phyloP scores from a whole-genome alignment of 2,329 filamentous ascomycete genomes.

The Neophaeococcomyces mojaviensis region DNA sequence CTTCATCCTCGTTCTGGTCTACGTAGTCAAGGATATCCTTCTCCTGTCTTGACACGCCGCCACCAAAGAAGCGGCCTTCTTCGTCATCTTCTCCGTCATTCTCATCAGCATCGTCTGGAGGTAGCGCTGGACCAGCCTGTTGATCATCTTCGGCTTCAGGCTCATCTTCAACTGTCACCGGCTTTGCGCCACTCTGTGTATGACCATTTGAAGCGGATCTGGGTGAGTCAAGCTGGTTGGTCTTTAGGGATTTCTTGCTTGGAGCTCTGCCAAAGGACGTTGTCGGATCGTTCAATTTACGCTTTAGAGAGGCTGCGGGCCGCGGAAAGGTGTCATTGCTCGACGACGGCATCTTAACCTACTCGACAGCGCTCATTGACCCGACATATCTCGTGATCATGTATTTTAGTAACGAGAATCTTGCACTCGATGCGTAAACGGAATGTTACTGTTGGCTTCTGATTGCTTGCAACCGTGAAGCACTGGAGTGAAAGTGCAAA shows the following conservation, averaged over 20 bases:
- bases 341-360: neutral
- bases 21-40: slow-evolving; percentile 82
- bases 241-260: slow-evolving; percentile 22
- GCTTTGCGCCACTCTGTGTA: slow-evolving; percentile 10
- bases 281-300: slow-evolving; percentile 22
- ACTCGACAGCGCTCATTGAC: too few species aligned
- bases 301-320: slow-evolving; percentile 17
- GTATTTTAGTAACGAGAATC: too few species aligned
- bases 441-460: too few species aligned
- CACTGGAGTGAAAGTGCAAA: too few species aligned
- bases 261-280: slow-evolving; percentile 16
- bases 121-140: slow-evolving; percentile 48
- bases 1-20: slow-evolving; percentile 57
- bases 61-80: slow-evolving; percentile 91
- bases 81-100: slow-evolving; percentile 68
- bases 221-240: slow-evolving; percentile 19
- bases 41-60: slow-evolving; percentile 75
- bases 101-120: slow-evolving; percentile 47
- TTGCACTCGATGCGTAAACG: too few species aligned
- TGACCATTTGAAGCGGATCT: slow-evolving; percentile 8
- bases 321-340: slow-evolving; percentile 18
- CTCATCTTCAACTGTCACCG: slow-evolving; percentile 18
- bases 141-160: slow-evolving; percentile 39
- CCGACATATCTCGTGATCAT: too few species aligned
- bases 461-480: too few species aligned